phyloP scores from a whole-genome alignment of 2,329 filamentous ascomycete genomes.

The Sporothrix phasma region DNA sequence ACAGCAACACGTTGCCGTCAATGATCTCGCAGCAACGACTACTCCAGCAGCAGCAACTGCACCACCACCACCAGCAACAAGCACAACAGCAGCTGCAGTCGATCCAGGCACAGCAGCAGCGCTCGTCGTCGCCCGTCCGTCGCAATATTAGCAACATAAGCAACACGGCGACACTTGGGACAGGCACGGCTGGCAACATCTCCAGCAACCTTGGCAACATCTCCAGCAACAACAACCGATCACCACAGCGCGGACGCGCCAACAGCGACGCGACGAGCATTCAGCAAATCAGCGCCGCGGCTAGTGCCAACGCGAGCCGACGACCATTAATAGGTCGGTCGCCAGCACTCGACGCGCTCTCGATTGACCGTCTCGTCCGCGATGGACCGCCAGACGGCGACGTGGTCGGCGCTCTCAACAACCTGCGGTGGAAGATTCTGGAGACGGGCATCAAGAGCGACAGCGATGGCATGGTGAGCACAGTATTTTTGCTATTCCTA shows the following conservation, averaged over 20 bases:
- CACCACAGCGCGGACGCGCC: conserved; percentile 51
- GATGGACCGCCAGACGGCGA: conserved; percentile 70
- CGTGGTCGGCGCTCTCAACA: conserved; percentile 55
- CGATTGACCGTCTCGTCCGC: conserved; percentile 65
- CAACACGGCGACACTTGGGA: background rate
- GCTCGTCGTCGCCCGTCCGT: conserved; percentile 27
- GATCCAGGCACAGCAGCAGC: conserved; percentile 40
- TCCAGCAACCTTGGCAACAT: conserved; percentile 11
- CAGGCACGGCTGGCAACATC: background rate
- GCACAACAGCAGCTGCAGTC: conserved; percentile 32
- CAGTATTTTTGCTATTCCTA: too few relatives aligned
- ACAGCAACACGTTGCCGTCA: conserved; percentile 38
- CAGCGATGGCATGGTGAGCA: conserved; percentile 66
- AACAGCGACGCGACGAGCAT: conserved; percentile 57
- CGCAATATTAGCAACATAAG: conserved; percentile 21
- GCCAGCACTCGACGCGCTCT: conserved; percentile 44
- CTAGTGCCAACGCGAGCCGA: conserved; percentile 30
- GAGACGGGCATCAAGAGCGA: conserved; percentile 67
- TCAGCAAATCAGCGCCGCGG: conserved; percentile 30
- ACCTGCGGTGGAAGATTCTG: conserved; percentile 61
- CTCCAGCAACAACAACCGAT: conserved; percentile 25
- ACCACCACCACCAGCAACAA: conserved; percentile 29
- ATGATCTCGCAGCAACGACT: conserved; percentile 41
- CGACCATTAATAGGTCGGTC: conserved; percentile 37
- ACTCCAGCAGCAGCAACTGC: conserved; percentile 37